phyloP scores from a whole-genome alignment of 768 basidiomycete species.

The Xerocomellus dryophilus region DNA sequence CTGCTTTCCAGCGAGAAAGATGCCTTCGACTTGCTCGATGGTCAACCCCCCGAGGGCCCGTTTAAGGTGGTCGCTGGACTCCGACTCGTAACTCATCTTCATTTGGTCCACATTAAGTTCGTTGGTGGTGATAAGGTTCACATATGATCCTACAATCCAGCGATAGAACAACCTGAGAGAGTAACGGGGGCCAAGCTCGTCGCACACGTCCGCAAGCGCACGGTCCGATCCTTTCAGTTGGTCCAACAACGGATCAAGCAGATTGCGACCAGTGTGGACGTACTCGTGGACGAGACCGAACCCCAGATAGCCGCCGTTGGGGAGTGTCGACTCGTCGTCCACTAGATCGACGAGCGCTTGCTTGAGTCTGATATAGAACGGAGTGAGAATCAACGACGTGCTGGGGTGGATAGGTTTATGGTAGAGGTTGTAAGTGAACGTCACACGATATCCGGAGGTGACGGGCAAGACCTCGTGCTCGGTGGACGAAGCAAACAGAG shows the following conservation, averaged over 20 bases:
- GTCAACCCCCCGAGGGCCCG: neutral
- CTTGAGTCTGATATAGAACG: neutral
- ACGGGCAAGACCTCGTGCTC: conserved; percentile 45
- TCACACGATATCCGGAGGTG: conserved; percentile 42
- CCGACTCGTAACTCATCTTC: neutral
- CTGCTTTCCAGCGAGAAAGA: neutral
- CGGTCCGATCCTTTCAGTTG: conserved; percentile 17
- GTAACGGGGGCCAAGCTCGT: conserved; percentile 2
- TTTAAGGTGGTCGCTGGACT: rapidly evolving
- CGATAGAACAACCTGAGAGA: conserved; percentile 2
- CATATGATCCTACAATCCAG: rapidly evolving
- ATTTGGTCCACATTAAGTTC: neutral
- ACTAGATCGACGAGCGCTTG: neutral
- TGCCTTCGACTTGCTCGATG: conserved; percentile 3
- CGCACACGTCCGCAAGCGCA: conserved; percentile 5
- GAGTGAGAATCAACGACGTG: neutral
- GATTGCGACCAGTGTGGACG: neutral
- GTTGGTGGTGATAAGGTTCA: neutral
- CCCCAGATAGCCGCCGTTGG: conserved; percentile 11
- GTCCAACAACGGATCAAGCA: neutral
- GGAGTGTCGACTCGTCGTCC: conserved; percentile 1
- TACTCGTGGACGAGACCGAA: conserved; percentile 18
- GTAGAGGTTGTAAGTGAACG: conserved; percentile 43
- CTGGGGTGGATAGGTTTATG: neutral
- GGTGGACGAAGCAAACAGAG: conserved; percentile 36